Conservation (phyloP, 2,329 filamentous ascomycete genomes). For the Colletotrichum sp. region DNA sequence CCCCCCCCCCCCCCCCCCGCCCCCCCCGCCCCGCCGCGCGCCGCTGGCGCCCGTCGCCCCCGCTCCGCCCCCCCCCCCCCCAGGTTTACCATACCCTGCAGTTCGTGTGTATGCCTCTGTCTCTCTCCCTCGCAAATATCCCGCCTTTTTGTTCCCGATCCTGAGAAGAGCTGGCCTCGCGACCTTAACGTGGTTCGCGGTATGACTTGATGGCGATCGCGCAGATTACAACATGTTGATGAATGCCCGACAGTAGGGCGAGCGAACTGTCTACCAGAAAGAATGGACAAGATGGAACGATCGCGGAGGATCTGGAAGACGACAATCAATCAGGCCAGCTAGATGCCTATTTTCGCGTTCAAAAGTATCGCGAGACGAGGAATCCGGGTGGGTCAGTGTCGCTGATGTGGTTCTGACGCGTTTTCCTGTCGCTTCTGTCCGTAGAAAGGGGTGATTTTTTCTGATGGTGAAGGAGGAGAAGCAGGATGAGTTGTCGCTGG, state of each 20-base stretch:
- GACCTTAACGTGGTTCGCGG: constrained; percentile 21
- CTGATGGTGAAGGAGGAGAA: constrained; percentile 22
- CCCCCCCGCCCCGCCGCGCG: no score
- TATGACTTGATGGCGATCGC: constrained; percentile 7
- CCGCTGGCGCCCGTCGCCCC: no score
- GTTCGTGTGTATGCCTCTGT: background rate
- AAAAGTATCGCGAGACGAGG: background rate
- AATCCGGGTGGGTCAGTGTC: background rate
- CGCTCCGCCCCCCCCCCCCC: no score
- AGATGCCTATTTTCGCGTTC: constrained; percentile 3
- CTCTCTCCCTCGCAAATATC: background rate
- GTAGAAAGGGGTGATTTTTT: constrained; percentile 1
- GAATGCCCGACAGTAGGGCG: background rate
- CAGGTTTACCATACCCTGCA: constrained; percentile 22
- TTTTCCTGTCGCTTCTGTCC: constrained; percentile 13
- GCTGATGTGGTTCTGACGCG: constrained; percentile 14
- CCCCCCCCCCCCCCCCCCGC: no score
- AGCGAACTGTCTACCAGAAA: constrained; percentile 15
- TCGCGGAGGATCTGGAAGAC: background rate
- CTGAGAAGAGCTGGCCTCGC: background rate
- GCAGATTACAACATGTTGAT: constrained; percentile 18
- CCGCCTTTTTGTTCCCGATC: background rate
- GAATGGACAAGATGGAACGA: constrained; percentile 16
- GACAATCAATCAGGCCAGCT: constrained; percentile 16
- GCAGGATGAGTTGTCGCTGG: constrained; percentile 6